Base-by-base conservation (phyloP, 768 basidiomycete genomes). In the Lactifluus echinatus region DNA sequence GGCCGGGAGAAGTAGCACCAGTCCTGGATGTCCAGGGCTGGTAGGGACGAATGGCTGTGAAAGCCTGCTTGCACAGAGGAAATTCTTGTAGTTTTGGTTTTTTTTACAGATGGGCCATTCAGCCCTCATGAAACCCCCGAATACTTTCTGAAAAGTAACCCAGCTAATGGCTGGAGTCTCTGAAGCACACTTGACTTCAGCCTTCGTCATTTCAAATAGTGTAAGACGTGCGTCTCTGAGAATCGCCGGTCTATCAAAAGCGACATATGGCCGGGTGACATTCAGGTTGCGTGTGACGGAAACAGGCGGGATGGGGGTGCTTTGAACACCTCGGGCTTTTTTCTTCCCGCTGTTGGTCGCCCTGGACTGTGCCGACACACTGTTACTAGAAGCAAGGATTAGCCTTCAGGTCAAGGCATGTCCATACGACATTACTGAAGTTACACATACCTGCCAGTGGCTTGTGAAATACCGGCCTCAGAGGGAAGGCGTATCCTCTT, bases 41-140 rank as follows among this genome's bases (percentile, higher is more conserved):
- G n/a, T 45, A 1, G 56, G 56, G 3, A 10, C 43, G 11, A 28
- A 51, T 0, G 56, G 56, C 2, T 57, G 56, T 8, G 24, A 6
- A 4, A 1, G 1, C 6, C 2, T 0, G 3, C 12, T 14, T 2
- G 21, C 24, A 36, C 34, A 39, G 10, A 51, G 15, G 15, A 50
- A 37, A 4, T 37, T 5, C 8, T n/a, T 17, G 33, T 50, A 37
- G 0, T 15, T 3, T 0, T 34, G 15, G 3, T 19, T 12, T 15
- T 7, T 23, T 2, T 12, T 0, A n/a, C 56, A 45, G 12, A 28
- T 2, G 3, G 2, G 24, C 56, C 50, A 50, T 24, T 57, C 56
- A 4, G 12, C 3, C 5, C 12, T 17, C 8, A 0, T 0, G 2
- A 3, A 0, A 11, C 34, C 56, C 12, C 56, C 56, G 23, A 51